Percentiles rank a stretch among this genome's conserved stretches.
phyloP scores from a whole-genome alignment of 805 yeast species.

The Torulaspora gathmanii region DNA sequence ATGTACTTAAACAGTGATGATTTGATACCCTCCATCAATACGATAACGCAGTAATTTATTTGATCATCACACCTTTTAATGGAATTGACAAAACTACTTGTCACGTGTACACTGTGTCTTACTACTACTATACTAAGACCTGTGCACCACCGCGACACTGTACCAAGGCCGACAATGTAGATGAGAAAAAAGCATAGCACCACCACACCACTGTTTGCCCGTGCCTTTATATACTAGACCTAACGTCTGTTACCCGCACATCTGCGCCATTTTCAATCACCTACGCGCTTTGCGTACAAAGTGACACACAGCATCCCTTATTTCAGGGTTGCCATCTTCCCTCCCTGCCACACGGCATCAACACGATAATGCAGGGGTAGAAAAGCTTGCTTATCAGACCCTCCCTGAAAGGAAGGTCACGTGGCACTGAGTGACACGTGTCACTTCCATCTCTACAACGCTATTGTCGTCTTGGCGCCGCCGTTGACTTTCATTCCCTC shows the following conservation, averaged over 20 bases:
- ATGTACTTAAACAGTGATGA: conserved; percentile 22
- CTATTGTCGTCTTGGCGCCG: too few relatives aligned
- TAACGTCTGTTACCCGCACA: neutral
- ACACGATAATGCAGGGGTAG: too few relatives aligned
- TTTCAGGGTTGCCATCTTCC: too few relatives aligned
- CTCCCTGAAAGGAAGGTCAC: too few relatives aligned
- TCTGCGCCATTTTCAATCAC: neutral
- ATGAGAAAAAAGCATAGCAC: neutral
- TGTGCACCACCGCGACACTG: neutral
- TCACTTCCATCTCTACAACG: too few relatives aligned
- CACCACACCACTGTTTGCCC: neutral
- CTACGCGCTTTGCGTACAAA: neutral
- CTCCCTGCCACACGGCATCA: too few relatives aligned
- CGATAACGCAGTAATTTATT: conserved; percentile 35
- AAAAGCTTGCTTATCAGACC: too few relatives aligned
- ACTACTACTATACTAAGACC: neutral
- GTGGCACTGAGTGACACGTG: too few relatives aligned
- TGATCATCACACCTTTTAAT: conserved; percentile 10
- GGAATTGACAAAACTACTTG: neutral
- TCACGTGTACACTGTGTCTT: neutral
- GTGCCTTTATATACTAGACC: neutral
- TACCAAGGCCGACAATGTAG: too few relatives aligned
- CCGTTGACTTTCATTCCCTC: too few relatives aligned
- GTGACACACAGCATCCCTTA: neutral
- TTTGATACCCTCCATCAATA: conserved; percentile 23